phyloP scores from a whole-genome alignment of 352 stramenopile species.

The Phytophthora macrochlamydospora region DNA sequence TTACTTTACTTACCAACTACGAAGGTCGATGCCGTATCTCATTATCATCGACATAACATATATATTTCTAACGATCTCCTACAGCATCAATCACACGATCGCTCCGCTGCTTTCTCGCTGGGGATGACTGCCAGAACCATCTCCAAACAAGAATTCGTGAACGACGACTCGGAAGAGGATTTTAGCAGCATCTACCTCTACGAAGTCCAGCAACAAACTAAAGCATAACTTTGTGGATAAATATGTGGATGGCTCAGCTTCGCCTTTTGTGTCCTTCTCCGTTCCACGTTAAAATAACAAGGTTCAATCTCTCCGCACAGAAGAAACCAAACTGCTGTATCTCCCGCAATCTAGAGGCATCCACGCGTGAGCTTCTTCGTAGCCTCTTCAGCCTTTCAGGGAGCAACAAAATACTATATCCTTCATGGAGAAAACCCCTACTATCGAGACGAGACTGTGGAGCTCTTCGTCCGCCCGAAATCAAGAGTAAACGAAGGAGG shows the following conservation, averaged over 20 bases:
- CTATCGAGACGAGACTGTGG: conserved; percentile 16
- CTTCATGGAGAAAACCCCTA: background rate
- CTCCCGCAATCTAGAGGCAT: conserved; percentile 45
- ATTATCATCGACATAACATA: background rate
- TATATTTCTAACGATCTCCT: background rate
- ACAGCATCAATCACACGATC: conserved; percentile 62
- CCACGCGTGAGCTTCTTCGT: conserved; percentile 34
- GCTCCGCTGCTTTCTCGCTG: conserved; percentile 58
- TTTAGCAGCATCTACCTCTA: conserved; percentile 70
- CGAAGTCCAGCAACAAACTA: conserved; percentile 30
- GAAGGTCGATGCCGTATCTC: conserved; percentile 32
- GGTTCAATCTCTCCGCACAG: background rate
- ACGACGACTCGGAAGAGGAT: conserved; percentile 2
- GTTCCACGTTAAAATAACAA: conserved; percentile 11
- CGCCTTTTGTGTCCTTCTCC: conserved; percentile 70
- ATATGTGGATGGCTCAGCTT: conserved; percentile 66
- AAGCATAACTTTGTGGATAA: conserved; percentile 5
- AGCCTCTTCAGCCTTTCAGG: conserved; percentile 50
- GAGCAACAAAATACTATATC: conserved; percentile 23
- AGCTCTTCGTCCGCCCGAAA: conserved; percentile 23
- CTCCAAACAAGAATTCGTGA: conserved; percentile 38
- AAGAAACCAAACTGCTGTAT: conserved; percentile 21
- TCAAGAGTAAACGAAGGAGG: conserved; percentile 6
- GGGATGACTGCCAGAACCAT: conserved; percentile 42
- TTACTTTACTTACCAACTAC: conserved; percentile 70